Evolutionary conservation across 306 rosid species (phyloP).

Genomic region (Crotalaria pallida): DNA sequence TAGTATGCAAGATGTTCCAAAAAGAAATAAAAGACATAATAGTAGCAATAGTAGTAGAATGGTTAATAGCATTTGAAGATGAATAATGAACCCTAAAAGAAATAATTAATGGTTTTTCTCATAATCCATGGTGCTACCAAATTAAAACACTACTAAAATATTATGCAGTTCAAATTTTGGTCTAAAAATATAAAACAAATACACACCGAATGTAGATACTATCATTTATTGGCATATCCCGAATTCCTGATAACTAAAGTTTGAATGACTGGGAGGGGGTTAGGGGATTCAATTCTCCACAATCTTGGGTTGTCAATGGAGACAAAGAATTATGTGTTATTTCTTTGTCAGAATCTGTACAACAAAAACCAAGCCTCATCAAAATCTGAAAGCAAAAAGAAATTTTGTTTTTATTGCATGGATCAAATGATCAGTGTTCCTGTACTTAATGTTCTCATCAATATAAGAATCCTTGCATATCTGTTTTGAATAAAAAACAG

Average conservation of each 20-base stretch:
- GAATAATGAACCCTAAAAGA: no score
- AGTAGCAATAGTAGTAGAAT: no score
- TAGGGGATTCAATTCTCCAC: background rate
- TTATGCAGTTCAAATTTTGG: no score
- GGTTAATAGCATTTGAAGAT: no score
- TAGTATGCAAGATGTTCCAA: no score
- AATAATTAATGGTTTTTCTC: no score
- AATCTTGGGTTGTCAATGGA: background rate
- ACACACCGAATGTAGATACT: background rate
- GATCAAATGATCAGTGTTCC: background rate
- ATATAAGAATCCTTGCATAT: background rate
- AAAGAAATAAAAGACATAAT: no score
- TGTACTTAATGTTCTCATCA: background rate
- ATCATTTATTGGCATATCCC: background rate
- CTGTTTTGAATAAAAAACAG: slow-evolving; percentile 3
- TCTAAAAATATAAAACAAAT: no score
- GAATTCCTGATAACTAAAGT: background rate
- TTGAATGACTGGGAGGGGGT: background rate
- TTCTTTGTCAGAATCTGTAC: background rate
- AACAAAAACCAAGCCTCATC: background rate
- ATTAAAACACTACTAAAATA: no score
- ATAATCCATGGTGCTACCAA: no score
- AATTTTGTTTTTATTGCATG: slow-evolving; percentile 1
- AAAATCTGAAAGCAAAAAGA: background rate
- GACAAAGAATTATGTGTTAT: slow-evolving; percentile 1